Percentiles rank a stretch among this genome's conserved stretches.
phyloP scores from a whole-genome alignment of 116 monocot species.

The Posidonia oceanica region DNA sequence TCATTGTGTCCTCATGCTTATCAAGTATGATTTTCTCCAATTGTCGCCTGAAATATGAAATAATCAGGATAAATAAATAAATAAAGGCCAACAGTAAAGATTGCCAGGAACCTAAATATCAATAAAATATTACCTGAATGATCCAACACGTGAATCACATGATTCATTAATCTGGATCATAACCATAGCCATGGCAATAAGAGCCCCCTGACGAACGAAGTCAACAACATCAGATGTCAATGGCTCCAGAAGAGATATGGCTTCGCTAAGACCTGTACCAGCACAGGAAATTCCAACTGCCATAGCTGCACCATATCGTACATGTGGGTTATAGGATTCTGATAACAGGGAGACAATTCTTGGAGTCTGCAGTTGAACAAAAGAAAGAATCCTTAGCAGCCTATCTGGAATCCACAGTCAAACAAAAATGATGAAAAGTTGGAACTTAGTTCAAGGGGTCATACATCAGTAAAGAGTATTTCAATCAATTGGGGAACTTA shows the following conservation, averaged over 20 bases:
- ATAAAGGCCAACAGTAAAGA: not conserved
- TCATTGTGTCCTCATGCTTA: conserved; percentile 99
- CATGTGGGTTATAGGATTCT: conserved; percentile 98
- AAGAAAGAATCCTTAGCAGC: not conserved
- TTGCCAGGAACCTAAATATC: not conserved
- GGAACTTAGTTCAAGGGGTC: not conserved
- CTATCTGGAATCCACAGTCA: not conserved
- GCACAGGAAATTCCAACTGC: conserved; percentile 99
- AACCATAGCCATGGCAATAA: conserved; percentile 98
- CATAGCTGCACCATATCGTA: conserved; percentile 95
- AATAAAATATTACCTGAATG: conserved; percentile 51
- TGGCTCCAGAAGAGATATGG: conserved; percentile 93
- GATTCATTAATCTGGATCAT: conserved; percentile 97
- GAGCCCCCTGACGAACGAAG: conserved; percentile 97
- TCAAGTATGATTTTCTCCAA: conserved; percentile 94
- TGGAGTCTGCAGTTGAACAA: conserved; percentile 23
- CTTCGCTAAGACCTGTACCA: conserved; percentile 80
- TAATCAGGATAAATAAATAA: conserved; percentile 1
- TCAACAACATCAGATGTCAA: conserved; percentile 97
- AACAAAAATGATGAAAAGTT: not conserved
- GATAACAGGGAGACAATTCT: conserved; percentile 97
- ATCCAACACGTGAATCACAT: conserved; percentile 83
- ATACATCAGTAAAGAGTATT: too few species aligned
- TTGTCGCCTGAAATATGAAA: conserved; percentile 52
- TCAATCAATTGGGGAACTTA: too few species aligned